These are phyloP conservation scores for Aureobasidium pullulans DNA, from an alignment of 2,329 filamentous ascomycete species.

Conservation along the genomic window DNA sequence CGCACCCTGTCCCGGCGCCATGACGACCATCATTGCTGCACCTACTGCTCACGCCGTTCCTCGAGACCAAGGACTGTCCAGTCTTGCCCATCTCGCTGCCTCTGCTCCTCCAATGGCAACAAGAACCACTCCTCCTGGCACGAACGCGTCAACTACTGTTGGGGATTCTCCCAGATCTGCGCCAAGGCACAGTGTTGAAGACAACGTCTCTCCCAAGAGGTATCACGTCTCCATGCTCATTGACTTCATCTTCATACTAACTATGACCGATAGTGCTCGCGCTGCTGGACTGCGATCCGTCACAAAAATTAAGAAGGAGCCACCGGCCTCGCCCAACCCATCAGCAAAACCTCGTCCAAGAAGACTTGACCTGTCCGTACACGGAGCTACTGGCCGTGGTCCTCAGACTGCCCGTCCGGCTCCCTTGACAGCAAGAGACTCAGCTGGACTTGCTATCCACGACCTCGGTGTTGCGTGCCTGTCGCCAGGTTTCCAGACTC, in stretches of 20 bases:
- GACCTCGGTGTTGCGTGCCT: conserved; percentile 91
- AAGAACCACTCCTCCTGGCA: conserved; percentile 31
- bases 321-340: conserved; percentile 72
- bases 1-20: conserved; percentile 21
- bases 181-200: conserved; percentile 26
- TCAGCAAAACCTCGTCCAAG: conserved; percentile 67
- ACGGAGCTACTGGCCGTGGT: conserved; percentile 35
- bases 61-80: conserved; percentile 23
- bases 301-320: conserved; percentile 97
- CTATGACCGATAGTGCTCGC: conserved; percentile 18
- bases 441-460: conserved; percentile 67
- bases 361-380: conserved; percentile 64
- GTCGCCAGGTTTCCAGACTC: conserved; percentile 90
- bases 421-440: conserved; percentile 68
- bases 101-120: conserved; percentile 26
- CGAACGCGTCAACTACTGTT: conserved; percentile 26
- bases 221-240: conserved; percentile 24
- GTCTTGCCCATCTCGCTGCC: conserved; percentile 20
- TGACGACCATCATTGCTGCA: conserved; percentile 42
- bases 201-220: conserved; percentile 48
- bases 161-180: conserved; percentile 23
- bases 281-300: conserved; percentile 37
- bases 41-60: conserved; percentile 25
- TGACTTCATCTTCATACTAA: conserved; percentile 19
- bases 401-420: conserved; percentile 52